These are phyloP conservation scores for Fusarium caatingaense DNA, from an alignment of 2,329 filamentous ascomycete species.

Conservation along the genomic window DNA sequence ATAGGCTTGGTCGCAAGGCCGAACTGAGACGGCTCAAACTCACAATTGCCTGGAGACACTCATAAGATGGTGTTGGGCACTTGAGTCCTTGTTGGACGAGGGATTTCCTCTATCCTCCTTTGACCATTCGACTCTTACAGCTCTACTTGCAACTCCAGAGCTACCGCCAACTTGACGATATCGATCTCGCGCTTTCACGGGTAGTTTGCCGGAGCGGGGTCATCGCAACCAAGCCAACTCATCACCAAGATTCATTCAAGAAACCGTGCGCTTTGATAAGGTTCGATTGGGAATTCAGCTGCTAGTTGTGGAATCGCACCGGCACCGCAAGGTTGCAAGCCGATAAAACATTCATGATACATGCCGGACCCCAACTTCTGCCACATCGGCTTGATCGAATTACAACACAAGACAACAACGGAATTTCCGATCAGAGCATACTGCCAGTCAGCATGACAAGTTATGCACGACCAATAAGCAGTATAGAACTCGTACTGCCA, in stretches of 20 bases:
- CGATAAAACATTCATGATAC: slow-evolving; percentile 27
- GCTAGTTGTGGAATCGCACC: slow-evolving; percentile 15
- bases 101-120: slow-evolving; percentile 8
- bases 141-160: neutral
- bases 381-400: slow-evolving; percentile 7
- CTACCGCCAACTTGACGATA: neutral
- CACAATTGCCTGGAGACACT: slow-evolving; percentile 22
- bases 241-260: slow-evolving; percentile 29
- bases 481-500: slow-evolving; percentile 36
- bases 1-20: slow-evolving; percentile 35
- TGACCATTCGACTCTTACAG: neutral
- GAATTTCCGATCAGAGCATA: slow-evolving; percentile 2
- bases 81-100: slow-evolving; percentile 11
- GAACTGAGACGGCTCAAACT: slow-evolving; percentile 40
- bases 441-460: slow-evolving; percentile 26
- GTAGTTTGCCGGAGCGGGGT: slow-evolving; percentile 3
- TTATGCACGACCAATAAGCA: slow-evolving; percentile 27
- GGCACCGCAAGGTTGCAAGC: slow-evolving; percentile 18
- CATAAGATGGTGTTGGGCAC: slow-evolving; percentile 34
- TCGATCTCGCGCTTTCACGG: neutral
- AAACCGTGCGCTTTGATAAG: slow-evolving; percentile 21
- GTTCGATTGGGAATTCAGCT: slow-evolving; percentile 15
- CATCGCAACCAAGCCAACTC: slow-evolving; percentile 10
- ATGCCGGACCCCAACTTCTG: slow-evolving; percentile 25
- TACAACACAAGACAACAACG: slow-evolving; percentile 3